phyloP scores from a whole-genome alignment of 2,329 filamentous ascomycete genomes.

The Aspergillaceae sp. region DNA sequence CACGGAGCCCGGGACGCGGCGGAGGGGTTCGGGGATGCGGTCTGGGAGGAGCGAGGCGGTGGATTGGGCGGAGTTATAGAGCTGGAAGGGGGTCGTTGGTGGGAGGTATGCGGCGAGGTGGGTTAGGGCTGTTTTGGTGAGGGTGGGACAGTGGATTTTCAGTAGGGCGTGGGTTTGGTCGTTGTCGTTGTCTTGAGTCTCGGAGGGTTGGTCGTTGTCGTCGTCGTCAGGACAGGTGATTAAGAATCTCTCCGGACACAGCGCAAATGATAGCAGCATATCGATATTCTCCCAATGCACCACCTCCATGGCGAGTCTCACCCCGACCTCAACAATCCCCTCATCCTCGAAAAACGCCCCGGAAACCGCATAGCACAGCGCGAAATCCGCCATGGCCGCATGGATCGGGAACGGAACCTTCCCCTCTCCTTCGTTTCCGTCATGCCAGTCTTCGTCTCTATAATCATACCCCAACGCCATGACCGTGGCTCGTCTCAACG shows the following conservation, averaged over 20 bases:
- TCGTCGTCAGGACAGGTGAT: slow-evolving; percentile 8
- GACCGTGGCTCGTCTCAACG: slow-evolving; percentile 10
- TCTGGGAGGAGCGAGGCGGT: slow-evolving; percentile 10
- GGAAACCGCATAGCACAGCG: slow-evolving; percentile 22
- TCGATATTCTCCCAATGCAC: slow-evolving; percentile 25
- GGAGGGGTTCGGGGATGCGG: slow-evolving; percentile 17
- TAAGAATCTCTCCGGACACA: slow-evolving; percentile 14
- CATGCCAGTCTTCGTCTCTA: not conserved
- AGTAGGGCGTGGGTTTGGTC: no score
- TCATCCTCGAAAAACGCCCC: slow-evolving; percentile 22
- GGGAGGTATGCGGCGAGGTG: not conserved
- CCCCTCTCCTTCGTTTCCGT: not conserved
- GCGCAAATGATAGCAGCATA: slow-evolving; percentile 19
- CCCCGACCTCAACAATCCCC: slow-evolving; percentile 16
- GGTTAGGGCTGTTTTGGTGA: not conserved
- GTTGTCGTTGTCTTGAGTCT: no score
- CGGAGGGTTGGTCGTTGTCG: no score
- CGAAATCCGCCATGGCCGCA: slow-evolving; percentile 18
- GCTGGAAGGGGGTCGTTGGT: slow-evolving; percentile 9
- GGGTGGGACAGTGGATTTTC: not conserved
- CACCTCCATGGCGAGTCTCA: slow-evolving; percentile 14
- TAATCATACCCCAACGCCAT: slow-evolving; percentile 7
- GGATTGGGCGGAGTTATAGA: slow-evolving; percentile 18
- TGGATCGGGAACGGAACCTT: no score
- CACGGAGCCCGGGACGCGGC: slow-evolving; percentile 4